phyloP scores from a whole-genome alignment of 768 basidiomycete species.

The Tephrocybe sp. region DNA sequence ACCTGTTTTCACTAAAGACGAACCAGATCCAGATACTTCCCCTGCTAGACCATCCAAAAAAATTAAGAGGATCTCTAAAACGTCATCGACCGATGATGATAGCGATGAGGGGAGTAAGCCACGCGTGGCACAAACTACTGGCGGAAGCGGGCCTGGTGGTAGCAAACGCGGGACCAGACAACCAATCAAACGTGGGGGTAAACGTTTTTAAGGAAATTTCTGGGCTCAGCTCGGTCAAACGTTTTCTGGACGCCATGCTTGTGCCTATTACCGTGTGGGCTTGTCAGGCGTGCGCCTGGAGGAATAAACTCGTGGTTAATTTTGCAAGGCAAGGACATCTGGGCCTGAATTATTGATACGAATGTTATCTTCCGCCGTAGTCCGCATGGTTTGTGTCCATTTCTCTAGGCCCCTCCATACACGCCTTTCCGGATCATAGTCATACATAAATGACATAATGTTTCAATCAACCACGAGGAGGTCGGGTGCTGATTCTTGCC shows the following conservation, averaged over 20 bases:
- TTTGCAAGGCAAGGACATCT: not conserved
- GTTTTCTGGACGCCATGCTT: no score
- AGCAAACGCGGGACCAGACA: slow-evolving; percentile 58
- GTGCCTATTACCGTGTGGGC: no score
- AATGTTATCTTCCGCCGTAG: not conserved
- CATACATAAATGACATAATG: no score
- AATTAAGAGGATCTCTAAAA: slow-evolving; percentile 34
- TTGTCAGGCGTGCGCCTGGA: no score
- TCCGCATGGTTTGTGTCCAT: not conserved
- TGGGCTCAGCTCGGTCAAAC: no score
- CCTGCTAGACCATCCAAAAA: slow-evolving; percentile 51
- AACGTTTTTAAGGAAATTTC: slow-evolving; percentile 74
- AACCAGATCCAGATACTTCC: slow-evolving; percentile 52
- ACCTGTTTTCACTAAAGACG: slow-evolving; percentile 7
- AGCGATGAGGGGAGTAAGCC: slow-evolving; percentile 54
- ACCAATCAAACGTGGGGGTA: slow-evolving; percentile 74
- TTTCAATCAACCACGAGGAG: no score
- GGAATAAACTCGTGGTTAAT: no score
- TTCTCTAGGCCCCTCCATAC: no score
- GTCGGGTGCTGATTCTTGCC: no score
- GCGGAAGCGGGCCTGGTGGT: slow-evolving; percentile 28
- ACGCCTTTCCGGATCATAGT: no score
- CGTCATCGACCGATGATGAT: slow-evolving; percentile 50
- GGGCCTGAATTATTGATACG: no score
- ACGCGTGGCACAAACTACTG: slow-evolving; percentile 38